Conservation (phyloP, 805 yeast genomes). For the Wickerhamiella hasegawae region DNA sequence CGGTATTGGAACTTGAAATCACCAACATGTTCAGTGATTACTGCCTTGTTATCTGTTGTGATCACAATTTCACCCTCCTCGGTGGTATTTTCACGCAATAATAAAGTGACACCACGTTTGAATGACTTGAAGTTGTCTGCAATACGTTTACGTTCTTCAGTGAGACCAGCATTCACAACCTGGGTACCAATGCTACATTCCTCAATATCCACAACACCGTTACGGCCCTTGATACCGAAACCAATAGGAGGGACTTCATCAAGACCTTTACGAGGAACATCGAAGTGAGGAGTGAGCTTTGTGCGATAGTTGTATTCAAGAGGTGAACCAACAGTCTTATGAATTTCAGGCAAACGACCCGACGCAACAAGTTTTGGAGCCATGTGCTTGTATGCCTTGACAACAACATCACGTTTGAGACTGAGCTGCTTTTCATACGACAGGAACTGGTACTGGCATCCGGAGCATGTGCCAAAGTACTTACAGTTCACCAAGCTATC, state of each 20-base stretch:
- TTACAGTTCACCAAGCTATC: conserved; percentile 52
- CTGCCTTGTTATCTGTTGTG: conserved; percentile 61
- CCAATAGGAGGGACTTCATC: conserved; percentile 57
- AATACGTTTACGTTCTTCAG: conserved; percentile 46
- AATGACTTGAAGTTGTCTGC: conserved; percentile 31
- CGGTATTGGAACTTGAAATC: conserved; percentile 61
- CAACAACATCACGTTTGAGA: conserved; percentile 58
- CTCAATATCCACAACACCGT: conserved; percentile 70
- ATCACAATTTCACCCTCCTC: conserved; percentile 42
- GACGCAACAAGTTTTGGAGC: conserved; percentile 26
- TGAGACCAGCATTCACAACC: conserved; percentile 58
- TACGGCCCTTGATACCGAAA: conserved; percentile 67
- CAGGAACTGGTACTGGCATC: conserved; percentile 82
- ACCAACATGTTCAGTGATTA: conserved; percentile 61
- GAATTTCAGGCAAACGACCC: conserved; percentile 38
- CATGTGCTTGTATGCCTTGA: conserved; percentile 65
- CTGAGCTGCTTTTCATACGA: conserved; percentile 56
- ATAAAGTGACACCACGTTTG: conserved; percentile 73
- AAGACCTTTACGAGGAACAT: conserved; percentile 37
- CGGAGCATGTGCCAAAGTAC: conserved; percentile 86
- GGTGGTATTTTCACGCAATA: conserved; percentile 57
- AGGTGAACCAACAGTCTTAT: conserved; percentile 62
- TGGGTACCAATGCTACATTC: conserved; percentile 83
- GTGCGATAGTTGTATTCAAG: conserved; percentile 66
- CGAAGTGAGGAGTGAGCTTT: conserved; percentile 91